Evolutionary conservation across 2,329 filamentous ascomycete genomes (phyloP), one percentile per base, ranked within the genome.

Genomic region (Tolypocladium cylindrosporum): DNA sequence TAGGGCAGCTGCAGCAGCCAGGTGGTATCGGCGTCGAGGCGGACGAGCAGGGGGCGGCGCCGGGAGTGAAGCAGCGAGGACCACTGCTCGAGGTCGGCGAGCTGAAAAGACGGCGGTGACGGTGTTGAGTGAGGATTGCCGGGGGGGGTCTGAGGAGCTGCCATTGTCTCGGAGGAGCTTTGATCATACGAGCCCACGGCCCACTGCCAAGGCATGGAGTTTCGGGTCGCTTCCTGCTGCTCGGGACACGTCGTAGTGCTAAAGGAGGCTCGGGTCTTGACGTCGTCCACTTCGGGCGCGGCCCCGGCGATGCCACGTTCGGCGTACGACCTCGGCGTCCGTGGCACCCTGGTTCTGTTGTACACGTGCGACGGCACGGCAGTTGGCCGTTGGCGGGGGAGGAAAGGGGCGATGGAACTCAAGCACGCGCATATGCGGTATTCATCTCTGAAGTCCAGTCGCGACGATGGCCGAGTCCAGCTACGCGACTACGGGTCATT

Each of bases 1-100:
- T 79, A 78, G 1, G 85, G 84, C 10, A 88, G 74, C 60, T 85
- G 83, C n/a, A 88, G 71, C 2, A 88, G 74, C 85, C 85, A 88
- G 27, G 80, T 83, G 5, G 83, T 86, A 70, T 88, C 85, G 63
- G 80, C 84, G 68, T 87, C 88, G 39, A 88, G 75, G 68, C 88
- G 85, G 56, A 82, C 80, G 10, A 89, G 75, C 45, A 87, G 60
- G 16, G 75, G 71, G 14, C 69, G 67, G 3, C 55, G 60, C 2
- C 57, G 50, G 37, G 57, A 43, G 59, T 57, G 62, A 16, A 65
- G 64, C 24, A 62, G 57, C 27, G n/a, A 40, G 7, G 64, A 53
- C 64, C 65, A 68, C 48, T 56, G 51, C 31, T 61, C 39, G 11
- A 59, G 37, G 56, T 62, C 60, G 19, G 59, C 58, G 55, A 65